These are phyloP conservation scores for Vanrija humicola DNA, from an alignment of 1,284 basidiomycete genomes.

Conservation along the genomic window DNA sequence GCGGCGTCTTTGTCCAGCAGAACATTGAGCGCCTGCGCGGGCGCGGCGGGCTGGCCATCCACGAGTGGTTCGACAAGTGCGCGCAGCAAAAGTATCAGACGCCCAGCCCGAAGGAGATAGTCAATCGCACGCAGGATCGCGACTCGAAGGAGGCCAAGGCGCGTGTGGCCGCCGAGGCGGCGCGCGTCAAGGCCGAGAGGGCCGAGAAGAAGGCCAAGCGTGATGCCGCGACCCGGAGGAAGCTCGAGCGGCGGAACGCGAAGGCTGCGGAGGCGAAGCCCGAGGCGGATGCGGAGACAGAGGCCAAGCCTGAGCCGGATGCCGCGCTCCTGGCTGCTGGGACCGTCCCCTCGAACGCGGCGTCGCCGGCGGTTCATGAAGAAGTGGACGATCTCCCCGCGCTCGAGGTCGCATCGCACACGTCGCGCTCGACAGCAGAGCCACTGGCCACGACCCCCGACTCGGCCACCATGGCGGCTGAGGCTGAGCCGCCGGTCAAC, in stretches of 20 bases:
- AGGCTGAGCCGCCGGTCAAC: slow-evolving; percentile 7
- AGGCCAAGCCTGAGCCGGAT: background rate
- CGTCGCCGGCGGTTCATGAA: background rate
- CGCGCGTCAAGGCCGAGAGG: slow-evolving; percentile 11
- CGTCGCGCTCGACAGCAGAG: slow-evolving; percentile 35
- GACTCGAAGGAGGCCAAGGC: slow-evolving; percentile 38
- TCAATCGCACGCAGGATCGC: slow-evolving; percentile 28
- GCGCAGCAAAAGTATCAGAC: slow-evolving; percentile 33
- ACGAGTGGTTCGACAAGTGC: slow-evolving; percentile 84
- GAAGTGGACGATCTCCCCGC: slow-evolving; percentile 20
- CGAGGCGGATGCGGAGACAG: slow-evolving; percentile 6
- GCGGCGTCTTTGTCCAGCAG: slow-evolving; percentile 82
- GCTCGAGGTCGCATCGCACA: slow-evolving; percentile 27
- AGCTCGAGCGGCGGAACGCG: slow-evolving; percentile 4
- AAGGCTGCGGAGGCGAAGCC: slow-evolving; percentile 5
- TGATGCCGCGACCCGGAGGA: slow-evolving; percentile 36
- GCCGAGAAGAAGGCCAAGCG: slow-evolving; percentile 21
- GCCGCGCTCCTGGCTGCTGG: background rate
- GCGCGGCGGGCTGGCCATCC: slow-evolving; percentile 61
- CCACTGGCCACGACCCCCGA: slow-evolving; percentile 31
- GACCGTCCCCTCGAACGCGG: background rate
- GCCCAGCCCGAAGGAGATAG: slow-evolving; percentile 36
- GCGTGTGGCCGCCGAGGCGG: slow-evolving; percentile 17
- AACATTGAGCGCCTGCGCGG: slow-evolving; percentile 81
- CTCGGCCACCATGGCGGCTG: background rate